These are phyloP conservation scores for Neurospora sp. DNA, from an alignment of 495 filamentous ascomycete genomes.

Conservation along the genomic window DNA sequence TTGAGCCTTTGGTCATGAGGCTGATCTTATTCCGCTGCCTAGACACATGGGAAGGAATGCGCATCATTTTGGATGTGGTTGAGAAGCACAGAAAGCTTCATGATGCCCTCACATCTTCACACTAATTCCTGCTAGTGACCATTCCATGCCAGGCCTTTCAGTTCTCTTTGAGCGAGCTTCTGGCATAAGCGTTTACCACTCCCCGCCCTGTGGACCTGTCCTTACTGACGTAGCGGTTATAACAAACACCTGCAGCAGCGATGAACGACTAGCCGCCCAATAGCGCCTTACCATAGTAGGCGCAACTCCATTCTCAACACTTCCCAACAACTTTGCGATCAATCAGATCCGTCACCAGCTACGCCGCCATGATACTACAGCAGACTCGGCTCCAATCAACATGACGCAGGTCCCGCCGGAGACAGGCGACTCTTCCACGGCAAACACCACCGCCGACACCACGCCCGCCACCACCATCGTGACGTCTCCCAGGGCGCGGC, in stretches of 20 bases:
- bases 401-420: constrained; percentile 38
- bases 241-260: not conserved
- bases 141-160: not conserved
- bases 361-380: constrained; percentile 19
- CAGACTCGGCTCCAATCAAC: constrained; percentile 15
- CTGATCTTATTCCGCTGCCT: not conserved
- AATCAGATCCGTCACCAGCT: not conserved
- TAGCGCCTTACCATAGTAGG: not conserved
- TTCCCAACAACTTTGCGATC: constrained; percentile 1
- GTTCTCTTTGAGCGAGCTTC: not conserved
- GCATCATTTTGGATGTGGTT: not conserved
- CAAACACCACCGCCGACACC: not conserved
- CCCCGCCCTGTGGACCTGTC: not conserved
- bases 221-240: not conserved
- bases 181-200: not conserved
- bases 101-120: not conserved
- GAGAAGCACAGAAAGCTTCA: not conserved
- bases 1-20: not conserved
- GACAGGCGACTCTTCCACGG: constrained; percentile 20
- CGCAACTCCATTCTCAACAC: not conserved
- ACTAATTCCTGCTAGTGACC: not conserved
- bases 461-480: not conserved
- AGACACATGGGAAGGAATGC: not conserved
- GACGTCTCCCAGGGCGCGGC: not conserved
- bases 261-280: not conserved